Conservation (phyloP, 1,139 yeast species). For the Magnusiomyces paraingens region DNA sequence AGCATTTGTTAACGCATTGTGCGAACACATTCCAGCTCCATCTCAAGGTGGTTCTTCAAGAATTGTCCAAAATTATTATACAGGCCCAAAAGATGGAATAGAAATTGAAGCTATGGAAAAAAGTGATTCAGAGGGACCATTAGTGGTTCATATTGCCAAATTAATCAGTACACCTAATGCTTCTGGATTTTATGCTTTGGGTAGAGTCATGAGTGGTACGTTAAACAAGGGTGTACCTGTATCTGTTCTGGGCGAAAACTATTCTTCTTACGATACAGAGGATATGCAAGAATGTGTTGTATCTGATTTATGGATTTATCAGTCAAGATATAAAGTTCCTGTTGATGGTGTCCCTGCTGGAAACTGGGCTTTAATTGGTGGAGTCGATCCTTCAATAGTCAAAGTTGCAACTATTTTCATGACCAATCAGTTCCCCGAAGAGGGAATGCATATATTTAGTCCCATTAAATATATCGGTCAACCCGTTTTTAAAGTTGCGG, state of each 20-base stretch:
- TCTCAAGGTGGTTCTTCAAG: slow-evolving; percentile 28
- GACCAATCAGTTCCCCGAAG: slow-evolving; percentile 25
- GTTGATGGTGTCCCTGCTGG: slow-evolving; percentile 57
- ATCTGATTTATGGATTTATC: slow-evolving; percentile 50
- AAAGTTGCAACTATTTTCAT: slow-evolving; percentile 53
- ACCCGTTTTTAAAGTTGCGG: slow-evolving; percentile 72
- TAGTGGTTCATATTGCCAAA: slow-evolving; percentile 57
- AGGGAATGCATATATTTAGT: slow-evolving; percentile 34
- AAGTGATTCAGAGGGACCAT: slow-evolving; percentile 39
- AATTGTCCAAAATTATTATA: slow-evolving; percentile 21
- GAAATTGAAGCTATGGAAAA: slow-evolving; percentile 22
- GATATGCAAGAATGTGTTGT: slow-evolving; percentile 39
- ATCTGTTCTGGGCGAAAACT: slow-evolving; percentile 53
- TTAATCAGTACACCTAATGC: slow-evolving; percentile 49
- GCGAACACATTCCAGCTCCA: slow-evolving; percentile 40
- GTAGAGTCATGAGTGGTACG: slow-evolving; percentile 57
- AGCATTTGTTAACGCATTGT: slow-evolving; percentile 50
- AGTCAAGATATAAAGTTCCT: slow-evolving; percentile 64
- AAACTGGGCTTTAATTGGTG: slow-evolving; percentile 52
- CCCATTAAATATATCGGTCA: slow-evolving; percentile 42
- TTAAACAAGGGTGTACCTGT: slow-evolving; percentile 45
- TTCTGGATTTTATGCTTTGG: slow-evolving; percentile 45
- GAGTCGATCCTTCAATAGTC: slow-evolving; percentile 44
- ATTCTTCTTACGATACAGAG: slow-evolving; percentile 48
- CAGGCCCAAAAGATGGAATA: slow-evolving; percentile 26